Conservation (phyloP, 768 basidiomycete species). For the Kwoniella sp. region DNA sequence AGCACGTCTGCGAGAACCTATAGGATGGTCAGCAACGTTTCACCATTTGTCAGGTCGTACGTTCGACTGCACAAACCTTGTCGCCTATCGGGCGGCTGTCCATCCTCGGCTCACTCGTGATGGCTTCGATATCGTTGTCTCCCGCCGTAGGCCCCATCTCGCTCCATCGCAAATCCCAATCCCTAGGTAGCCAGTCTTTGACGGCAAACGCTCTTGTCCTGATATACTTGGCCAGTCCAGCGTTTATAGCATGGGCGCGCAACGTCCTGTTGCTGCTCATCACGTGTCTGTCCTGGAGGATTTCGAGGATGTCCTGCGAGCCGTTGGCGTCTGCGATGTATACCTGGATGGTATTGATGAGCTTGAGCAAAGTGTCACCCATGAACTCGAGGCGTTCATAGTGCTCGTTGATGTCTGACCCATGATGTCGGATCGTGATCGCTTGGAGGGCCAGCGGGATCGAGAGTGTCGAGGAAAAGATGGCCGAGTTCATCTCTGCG, state of each 20-base stretch:
- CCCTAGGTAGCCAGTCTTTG: conserved; percentile 25
- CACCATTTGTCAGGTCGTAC: not conserved
- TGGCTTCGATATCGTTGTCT: not conserved
- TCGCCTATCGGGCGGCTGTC: conserved; percentile 22
- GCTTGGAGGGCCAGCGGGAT: conserved; percentile 14
- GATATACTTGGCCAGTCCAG: conserved; percentile 13
- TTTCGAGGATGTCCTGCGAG: conserved; percentile 2
- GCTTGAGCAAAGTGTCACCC: conserved; percentile 36
- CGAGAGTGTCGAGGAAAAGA: conserved; percentile 9
- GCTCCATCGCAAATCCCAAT: conserved; percentile 6
- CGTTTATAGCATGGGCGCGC: conserved; percentile 4
- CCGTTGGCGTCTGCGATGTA: conserved; percentile 4
- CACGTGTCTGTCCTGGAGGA: conserved; percentile 15
- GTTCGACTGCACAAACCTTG: conserved; percentile 11
- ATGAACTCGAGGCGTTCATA: conserved; percentile 40
- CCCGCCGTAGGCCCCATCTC: not conserved
- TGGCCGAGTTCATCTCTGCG: conserved; percentile 5
- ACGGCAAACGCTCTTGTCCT: conserved; percentile 10
- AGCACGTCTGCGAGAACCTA: conserved; percentile 38
- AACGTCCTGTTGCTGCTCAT: conserved; percentile 24
- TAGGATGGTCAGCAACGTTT: not conserved
- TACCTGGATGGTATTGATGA: conserved; percentile 17
- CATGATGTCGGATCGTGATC: conserved; percentile 9
- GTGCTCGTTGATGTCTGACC: not conserved
- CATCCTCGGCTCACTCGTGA: not conserved